phyloP scores from a whole-genome alignment of 208 protist genomes.

The Leishmania aethiopica region DNA sequence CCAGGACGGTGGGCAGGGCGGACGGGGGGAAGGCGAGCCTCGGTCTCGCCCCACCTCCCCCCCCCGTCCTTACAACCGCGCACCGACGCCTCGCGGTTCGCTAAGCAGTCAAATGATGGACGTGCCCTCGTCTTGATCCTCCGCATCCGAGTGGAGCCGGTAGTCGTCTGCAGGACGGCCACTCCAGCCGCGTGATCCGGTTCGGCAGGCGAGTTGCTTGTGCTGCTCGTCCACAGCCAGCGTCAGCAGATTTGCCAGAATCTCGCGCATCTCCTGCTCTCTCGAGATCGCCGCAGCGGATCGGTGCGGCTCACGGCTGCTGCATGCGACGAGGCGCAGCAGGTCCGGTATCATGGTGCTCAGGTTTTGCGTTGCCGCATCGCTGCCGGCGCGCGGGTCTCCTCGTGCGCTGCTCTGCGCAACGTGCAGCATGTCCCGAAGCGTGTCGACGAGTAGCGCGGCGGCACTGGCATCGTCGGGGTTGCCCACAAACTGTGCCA shows the following conservation, averaged over 20 bases:
- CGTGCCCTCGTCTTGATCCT: neutral
- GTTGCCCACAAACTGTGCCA: conserved; percentile 48
- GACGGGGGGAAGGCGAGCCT: too few species aligned
- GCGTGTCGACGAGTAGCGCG: conserved; percentile 36
- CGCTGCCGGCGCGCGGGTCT: neutral
- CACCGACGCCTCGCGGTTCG: neutral
- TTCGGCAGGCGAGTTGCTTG: neutral
- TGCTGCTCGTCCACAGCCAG: conserved; percentile 5
- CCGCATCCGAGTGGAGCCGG: neutral
- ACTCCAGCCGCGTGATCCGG: neutral
- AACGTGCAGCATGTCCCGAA: conserved; percentile 26
- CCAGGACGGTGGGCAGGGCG: too few species aligned
- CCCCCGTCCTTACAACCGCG: neutral
- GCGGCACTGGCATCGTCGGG: conserved; percentile 38
- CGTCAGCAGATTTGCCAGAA: conserved; percentile 10
- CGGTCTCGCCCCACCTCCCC: too few species aligned
- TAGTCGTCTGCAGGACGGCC: neutral
- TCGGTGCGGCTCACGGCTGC: conserved; percentile 9
- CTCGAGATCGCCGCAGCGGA: conserved; percentile 11
- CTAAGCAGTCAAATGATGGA: neutral
- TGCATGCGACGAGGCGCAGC: conserved; percentile 29
- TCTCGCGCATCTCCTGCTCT: conserved; percentile 25
- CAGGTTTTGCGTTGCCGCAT: neutral
- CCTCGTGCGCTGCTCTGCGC: conserved; percentile 13
- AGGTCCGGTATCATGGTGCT: conserved; percentile 23